Conservation (phyloP, 2,329 filamentous ascomycete genomes). For the Fusarium tupiense region DNA sequence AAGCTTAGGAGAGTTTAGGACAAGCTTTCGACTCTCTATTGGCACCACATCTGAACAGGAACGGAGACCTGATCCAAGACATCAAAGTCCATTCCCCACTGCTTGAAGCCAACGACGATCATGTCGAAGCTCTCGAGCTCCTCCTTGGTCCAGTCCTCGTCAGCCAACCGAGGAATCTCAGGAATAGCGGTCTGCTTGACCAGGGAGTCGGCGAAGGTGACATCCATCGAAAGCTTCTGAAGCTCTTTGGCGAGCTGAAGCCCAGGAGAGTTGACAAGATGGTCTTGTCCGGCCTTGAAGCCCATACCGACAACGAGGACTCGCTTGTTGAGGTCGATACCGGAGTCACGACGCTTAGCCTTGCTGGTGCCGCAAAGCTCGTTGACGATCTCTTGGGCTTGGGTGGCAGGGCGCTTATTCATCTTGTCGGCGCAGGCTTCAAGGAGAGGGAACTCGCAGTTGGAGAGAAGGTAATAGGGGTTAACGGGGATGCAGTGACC, state of each 20-base stretch:
- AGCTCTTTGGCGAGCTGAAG: constrained; percentile 26
- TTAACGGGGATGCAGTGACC: constrained; percentile 67
- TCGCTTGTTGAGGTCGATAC: constrained; percentile 7
- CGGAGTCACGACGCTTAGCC: constrained; percentile 15
- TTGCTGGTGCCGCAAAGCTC: background rate
- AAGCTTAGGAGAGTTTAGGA: no score
- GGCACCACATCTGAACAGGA: constrained; percentile 29
- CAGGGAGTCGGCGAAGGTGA: constrained; percentile 31
- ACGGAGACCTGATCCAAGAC: constrained; percentile 8
- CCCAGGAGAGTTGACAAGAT: constrained; percentile 36
- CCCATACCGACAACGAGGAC: constrained; percentile 34
- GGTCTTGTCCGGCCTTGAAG: constrained; percentile 39
- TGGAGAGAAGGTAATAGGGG: constrained; percentile 61
- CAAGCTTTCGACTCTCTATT: background rate
- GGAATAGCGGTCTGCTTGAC: constrained; percentile 31
- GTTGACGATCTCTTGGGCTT: constrained; percentile 16
- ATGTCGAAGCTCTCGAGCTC: constrained; percentile 31
- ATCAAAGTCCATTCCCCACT: constrained; percentile 30
- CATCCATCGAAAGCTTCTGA: constrained; percentile 21
- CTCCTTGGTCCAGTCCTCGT: constrained; percentile 27
- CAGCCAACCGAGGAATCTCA: constrained; percentile 15
- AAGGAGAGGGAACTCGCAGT: constrained; percentile 58
- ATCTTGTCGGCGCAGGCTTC: constrained; percentile 54
- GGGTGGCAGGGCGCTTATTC: constrained; percentile 49
- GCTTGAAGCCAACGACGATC: constrained; percentile 29